Evolutionary conservation across 305 asterid genomes (phyloP).

Genomic region (Solanum chacoense): DNA sequence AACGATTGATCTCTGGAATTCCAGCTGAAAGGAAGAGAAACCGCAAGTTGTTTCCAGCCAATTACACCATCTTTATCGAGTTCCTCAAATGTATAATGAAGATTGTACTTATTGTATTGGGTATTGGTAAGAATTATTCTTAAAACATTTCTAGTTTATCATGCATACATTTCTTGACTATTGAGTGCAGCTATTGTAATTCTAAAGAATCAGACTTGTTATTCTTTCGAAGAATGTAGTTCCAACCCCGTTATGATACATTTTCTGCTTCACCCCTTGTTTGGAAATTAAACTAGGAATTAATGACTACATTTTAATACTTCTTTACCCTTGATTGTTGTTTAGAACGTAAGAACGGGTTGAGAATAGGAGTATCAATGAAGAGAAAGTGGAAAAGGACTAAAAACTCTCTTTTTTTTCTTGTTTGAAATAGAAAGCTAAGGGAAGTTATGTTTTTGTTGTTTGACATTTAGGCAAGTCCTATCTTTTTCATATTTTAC

Average conservation of each 20-base stretch:
- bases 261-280: not conserved
- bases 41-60: constrained; percentile 7
- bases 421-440: not conserved
- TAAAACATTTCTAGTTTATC: not conserved
- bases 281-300: not conserved
- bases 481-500: not conserved
- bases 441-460: not conserved
- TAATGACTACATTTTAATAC: not conserved
- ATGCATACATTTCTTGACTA: not conserved
- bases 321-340: not conserved
- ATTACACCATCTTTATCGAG: constrained; percentile 2
- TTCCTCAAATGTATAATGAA: constrained; percentile 1
- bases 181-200: not conserved
- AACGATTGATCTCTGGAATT: not conserved
- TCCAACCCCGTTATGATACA: not conserved
- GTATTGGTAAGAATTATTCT: constrained; percentile 13
- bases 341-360: not conserved
- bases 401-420: not conserved
- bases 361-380: not conserved
- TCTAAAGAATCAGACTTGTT: not conserved
- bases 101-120: constrained; percentile 12
- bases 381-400: not conserved
- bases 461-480: not conserved
- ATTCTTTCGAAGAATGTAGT: not conserved
- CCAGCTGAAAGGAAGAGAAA: not conserved